These are phyloP conservation scores for Trichoderma cornu-damae DNA, from an alignment of 2,329 filamentous ascomycete genomes.

Conservation along the genomic window DNA sequence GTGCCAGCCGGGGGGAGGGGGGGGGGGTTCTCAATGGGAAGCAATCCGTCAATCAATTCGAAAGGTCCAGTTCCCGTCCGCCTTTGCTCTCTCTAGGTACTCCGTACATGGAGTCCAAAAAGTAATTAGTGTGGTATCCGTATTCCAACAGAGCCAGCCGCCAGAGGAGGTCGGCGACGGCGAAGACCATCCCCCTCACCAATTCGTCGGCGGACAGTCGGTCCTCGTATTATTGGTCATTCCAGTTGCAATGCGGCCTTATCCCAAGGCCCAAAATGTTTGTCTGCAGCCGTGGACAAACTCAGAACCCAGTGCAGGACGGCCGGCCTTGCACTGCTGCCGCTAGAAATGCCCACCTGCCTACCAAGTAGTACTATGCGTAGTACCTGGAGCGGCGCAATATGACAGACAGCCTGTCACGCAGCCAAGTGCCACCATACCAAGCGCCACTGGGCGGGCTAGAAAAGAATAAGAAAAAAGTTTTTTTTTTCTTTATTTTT, in stretches of 20 bases:
- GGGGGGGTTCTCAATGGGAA: background rate
- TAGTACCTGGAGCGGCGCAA: conserved; percentile 10
- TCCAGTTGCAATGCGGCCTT: conserved; percentile 11
- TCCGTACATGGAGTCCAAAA: too few relatives aligned
- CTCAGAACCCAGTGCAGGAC: conserved; percentile 2
- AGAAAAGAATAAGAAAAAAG: background rate
- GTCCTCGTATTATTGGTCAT: conserved; percentile 8
- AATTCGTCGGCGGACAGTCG: background rate
- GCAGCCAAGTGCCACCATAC: conserved; percentile 10
- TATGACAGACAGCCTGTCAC: conserved; percentile 16
- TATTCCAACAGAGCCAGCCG: background rate
- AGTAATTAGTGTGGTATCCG: too few relatives aligned
- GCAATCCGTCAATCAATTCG: too few relatives aligned
- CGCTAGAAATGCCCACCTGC: background rate
- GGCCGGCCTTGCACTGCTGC: background rate
- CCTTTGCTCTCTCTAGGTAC: too few relatives aligned
- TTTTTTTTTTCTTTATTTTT: background rate
- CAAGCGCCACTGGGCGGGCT: conserved; percentile 1
- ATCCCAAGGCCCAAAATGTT: conserved; percentile 9
- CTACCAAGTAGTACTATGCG: too few relatives aligned
- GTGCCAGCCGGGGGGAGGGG: too few relatives aligned
- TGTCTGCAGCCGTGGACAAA: conserved; percentile 1
- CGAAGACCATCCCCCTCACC: too few relatives aligned
- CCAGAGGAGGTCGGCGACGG: background rate
- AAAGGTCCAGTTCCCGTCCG: too few relatives aligned